Evolutionary conservation across 2,329 filamentous ascomycete genomes (phyloP).

Genomic region (Pseudogymnoascus sp.): DNA sequence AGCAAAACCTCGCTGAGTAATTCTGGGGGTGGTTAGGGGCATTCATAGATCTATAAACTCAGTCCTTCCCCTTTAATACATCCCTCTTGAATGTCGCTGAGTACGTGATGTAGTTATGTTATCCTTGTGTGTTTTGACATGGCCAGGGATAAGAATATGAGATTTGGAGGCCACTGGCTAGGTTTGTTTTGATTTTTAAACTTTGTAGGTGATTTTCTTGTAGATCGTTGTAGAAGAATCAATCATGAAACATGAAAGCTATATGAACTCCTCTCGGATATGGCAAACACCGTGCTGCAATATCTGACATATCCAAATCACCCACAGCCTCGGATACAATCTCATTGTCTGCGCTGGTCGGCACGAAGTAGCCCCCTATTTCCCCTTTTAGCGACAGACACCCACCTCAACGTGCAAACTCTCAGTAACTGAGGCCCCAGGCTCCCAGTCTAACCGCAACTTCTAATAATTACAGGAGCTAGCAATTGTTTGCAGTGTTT

Average conservation of each 20-base stretch:
- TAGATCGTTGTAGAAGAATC: not conserved
- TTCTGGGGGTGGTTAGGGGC: not conserved
- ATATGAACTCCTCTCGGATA: not conserved
- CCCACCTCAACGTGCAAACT: not conserved
- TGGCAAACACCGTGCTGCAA: not conserved
- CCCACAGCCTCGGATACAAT: not conserved
- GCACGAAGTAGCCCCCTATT: not conserved
- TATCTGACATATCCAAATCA: not conserved
- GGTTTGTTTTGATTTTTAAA: not conserved
- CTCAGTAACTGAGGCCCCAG: not conserved
- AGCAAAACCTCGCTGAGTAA: not conserved
- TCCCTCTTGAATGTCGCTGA: not conserved
- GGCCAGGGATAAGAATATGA: not conserved
- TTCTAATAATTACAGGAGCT: not conserved
- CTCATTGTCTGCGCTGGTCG: not conserved
- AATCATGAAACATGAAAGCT: not conserved
- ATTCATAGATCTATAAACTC: constrained; percentile 4
- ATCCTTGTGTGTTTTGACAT: not conserved
- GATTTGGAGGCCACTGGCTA: not conserved
- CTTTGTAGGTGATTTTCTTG: not conserved
- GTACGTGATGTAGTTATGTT: not conserved
- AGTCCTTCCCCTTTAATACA: not conserved
- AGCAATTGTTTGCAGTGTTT: constrained; percentile 1
- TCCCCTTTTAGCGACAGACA: not conserved
- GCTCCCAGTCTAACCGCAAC: not conserved